Evolutionary conservation across 2,329 filamentous ascomycete species (phyloP).

Genomic region (Monosporascus sp.): DNA sequence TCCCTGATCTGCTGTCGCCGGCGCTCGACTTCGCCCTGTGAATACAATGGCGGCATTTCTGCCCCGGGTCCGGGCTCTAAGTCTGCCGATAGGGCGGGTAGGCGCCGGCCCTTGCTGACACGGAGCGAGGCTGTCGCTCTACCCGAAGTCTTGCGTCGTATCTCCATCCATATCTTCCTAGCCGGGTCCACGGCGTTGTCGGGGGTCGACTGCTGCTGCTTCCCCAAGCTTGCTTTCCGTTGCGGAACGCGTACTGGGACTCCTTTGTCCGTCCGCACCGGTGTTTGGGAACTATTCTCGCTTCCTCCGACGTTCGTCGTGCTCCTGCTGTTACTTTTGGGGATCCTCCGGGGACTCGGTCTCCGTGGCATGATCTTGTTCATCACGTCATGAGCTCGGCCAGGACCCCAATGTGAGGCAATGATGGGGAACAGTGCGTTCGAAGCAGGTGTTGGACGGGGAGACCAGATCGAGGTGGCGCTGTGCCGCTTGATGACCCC

Average conservation of each 20-base stretch:
- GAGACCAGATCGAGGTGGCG: constrained; percentile 46
- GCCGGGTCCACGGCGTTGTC: constrained; percentile 19
- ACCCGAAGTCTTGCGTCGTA: constrained; percentile 18
- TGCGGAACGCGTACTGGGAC: constrained; percentile 9
- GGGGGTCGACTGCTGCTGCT: constrained; percentile 2
- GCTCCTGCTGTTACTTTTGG: not conserved
- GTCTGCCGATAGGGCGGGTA: constrained; percentile 1
- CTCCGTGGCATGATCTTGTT: constrained; percentile 22
- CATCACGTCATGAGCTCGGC: constrained; percentile 38
- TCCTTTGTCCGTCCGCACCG: constrained; percentile 1
- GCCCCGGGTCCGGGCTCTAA: not conserved
- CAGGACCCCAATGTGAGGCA: constrained; percentile 42
- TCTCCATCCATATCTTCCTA: constrained; percentile 25
- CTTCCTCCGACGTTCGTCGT: not conserved
- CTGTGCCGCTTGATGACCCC: constrained; percentile 47
- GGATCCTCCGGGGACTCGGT: constrained; percentile 2
- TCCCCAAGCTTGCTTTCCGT: constrained; percentile 8
- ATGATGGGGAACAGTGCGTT: constrained; percentile 41
- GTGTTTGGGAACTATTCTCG: constrained; percentile 1
- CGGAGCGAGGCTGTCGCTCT: constrained; percentile 10
- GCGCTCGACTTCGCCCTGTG: constrained; percentile 13
- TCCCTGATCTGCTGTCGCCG: constrained; percentile 19
- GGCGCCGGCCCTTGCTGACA: constrained; percentile 9
- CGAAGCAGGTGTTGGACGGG: constrained; percentile 29
- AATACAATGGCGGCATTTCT: not conserved